Evolutionary conservation across 2,329 filamentous ascomycete species (phyloP).

Genomic region (Fusarium penzigii): DNA sequence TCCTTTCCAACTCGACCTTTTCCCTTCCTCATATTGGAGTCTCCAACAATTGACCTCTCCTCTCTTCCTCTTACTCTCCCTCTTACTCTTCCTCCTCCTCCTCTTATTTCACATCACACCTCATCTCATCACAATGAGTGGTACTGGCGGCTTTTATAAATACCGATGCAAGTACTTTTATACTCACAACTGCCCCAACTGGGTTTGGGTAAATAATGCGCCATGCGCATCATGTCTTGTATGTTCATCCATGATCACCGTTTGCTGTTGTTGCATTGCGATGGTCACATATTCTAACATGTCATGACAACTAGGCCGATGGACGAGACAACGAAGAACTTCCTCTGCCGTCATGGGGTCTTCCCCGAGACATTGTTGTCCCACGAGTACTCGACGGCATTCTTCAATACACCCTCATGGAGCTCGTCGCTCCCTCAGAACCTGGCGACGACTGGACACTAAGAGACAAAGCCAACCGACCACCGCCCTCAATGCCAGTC

Average conservation of each 20-base stretch:
- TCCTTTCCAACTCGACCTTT: too few species aligned
- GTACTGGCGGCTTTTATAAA: slow-evolving; percentile 50
- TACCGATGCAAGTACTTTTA: slow-evolving; percentile 58
- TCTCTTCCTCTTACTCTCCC: neutral
- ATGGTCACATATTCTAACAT: slow-evolving; percentile 14
- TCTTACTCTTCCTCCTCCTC: slow-evolving; percentile 1
- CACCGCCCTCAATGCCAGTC: slow-evolving; percentile 31
- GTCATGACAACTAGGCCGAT: slow-evolving; percentile 41
- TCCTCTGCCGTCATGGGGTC: slow-evolving; percentile 27
- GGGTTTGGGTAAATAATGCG: slow-evolving; percentile 55
- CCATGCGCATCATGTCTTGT: slow-evolving; percentile 53
- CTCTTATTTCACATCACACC: slow-evolving; percentile 3
- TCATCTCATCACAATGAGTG: slow-evolving; percentile 30
- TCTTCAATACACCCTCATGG: slow-evolving; percentile 50
- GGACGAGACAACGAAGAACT: slow-evolving; percentile 47
- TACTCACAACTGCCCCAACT: slow-evolving; percentile 52
- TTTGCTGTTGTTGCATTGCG: neutral
- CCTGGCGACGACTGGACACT: slow-evolving; percentile 42
- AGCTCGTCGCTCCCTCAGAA: slow-evolving; percentile 42
- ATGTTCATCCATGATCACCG: slow-evolving; percentile 26
- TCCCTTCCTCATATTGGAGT: too few species aligned
- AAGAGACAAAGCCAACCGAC: slow-evolving; percentile 32
- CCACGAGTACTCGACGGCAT: slow-evolving; percentile 47
- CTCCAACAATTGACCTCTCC: too few species aligned
- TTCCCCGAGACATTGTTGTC: slow-evolving; percentile 45